Evolutionary conservation across 2,329 filamentous ascomycete genomes (phyloP), one percentile per base, ranked within the genome.

Genomic region (Xylariaceae sp.): DNA sequence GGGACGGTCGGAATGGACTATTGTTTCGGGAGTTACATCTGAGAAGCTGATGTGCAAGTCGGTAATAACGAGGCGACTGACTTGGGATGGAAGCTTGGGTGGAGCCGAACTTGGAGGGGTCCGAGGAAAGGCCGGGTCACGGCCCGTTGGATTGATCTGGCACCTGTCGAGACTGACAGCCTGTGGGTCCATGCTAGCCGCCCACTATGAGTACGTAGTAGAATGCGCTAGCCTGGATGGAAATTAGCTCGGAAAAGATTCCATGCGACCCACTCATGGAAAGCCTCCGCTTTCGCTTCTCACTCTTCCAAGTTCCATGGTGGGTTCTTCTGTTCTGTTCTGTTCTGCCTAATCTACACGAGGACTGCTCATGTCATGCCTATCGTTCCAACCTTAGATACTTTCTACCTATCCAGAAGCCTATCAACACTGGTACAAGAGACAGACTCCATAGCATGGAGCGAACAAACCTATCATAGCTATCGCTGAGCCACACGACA

Each of bases 31-130:
- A 19, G 19, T 19, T 19, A 19, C 19, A 19, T 19, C 19, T 19
- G 19, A 19, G 19, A 19, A 19, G 19, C 19, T 19, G 19, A 19
- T 19, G 19, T 19, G 19, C 19, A 7, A 37, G 8, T 37, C 3
- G 8, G 5, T 37, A 37, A 3, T 11, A 9, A 11, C 8, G 35
- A 37, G 35, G 35, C 8, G 35, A 37, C 35, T 11, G 5, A 5
- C 32, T 5, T 8, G 5, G 32, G 5, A 34, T 29, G 44, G 47
- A 19, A 53, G 47, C 35, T 51, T 49, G 6, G 42, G 41, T 35
- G 30, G 43, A 9, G 37, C 26, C 42, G 26, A 32, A 46, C 31
- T 48, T 53, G 43, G 56, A 58, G 56, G 53, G 55, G 53, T 53
- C 35, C 40, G 41, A 43, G 41, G 27, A 44, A 30, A 11, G 42